A percentile compares a stretch with the other conserved stretches of the same genome.
phyloP scores from a whole-genome alignment of 371 early-diverging fungal genomes.

The Mucor plumbeus region DNA sequence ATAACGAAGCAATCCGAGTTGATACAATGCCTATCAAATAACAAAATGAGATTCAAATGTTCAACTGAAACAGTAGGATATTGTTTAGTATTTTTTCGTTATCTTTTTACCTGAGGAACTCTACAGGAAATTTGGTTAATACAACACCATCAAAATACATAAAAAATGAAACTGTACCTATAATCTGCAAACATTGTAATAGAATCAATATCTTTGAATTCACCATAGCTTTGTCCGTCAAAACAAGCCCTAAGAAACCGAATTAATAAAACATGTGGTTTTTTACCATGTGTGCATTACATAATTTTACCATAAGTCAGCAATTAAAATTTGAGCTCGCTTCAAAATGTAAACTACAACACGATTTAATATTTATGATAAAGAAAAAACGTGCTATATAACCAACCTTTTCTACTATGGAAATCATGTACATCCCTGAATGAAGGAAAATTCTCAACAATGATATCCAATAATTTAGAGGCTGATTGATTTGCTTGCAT shows the following conservation, averaged over 20 bases:
- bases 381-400: not conserved
- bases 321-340: constrained; percentile 90
- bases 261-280: not conserved
- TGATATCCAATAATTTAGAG: constrained; percentile 58
- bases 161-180: constrained; percentile 42
- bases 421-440: constrained; percentile 75
- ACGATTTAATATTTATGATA: not conserved
- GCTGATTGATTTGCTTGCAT: constrained; percentile 59
- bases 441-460: constrained; percentile 70
- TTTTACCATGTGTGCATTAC: not conserved
- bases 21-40: constrained; percentile 71
- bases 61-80: constrained; percentile 16
- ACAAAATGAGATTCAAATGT: not conserved
- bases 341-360: constrained; percentile 73
- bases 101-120: constrained; percentile 52
- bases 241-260: constrained; percentile 76
- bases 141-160: not conserved
- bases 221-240: constrained; percentile 68
- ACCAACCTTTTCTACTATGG: constrained; percentile 59
- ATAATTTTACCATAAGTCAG: constrained; percentile 76
- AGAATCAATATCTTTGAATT: constrained; percentile 78
- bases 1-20: constrained; percentile 75
- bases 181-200: constrained; percentile 97
- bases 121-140: constrained; percentile 24
- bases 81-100: not conserved